phyloP scores from a whole-genome alignment of 345 rosid genomes.

The Moricandia moricandioides region DNA sequence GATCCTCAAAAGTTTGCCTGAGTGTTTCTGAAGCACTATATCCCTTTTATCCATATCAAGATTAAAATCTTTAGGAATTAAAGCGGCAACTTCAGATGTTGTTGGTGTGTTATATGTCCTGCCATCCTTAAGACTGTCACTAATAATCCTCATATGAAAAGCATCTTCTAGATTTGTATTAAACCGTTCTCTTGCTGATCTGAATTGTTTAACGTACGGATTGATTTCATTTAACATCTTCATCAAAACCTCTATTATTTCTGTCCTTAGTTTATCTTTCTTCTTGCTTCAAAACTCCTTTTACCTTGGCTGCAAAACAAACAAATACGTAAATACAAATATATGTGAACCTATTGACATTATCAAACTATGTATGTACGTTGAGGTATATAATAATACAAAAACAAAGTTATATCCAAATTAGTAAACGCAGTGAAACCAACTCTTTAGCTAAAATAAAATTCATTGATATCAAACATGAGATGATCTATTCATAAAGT shows the following conservation, averaged over 20 bases:
- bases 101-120: neutral
- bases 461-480: too few species aligned
- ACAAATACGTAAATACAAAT: too few species aligned
- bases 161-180: neutral
- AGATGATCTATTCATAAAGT: too few species aligned
- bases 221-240: neutral
- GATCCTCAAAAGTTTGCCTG: neutral
- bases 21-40: neutral
- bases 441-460: too few species aligned
- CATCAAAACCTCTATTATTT: neutral
- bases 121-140: neutral
- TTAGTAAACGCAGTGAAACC: too few species aligned
- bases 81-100: neutral
- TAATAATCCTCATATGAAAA: neutral
- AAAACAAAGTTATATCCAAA: too few species aligned
- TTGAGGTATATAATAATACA: too few species aligned
- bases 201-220: neutral
- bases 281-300: neutral
- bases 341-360: too few species aligned
- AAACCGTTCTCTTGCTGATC: neutral
- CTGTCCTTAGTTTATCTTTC: neutral
- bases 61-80: neutral
- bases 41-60: neutral
- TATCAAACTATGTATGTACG: too few species aligned
- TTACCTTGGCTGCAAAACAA: neutral